These are phyloP conservation scores for Mrakia hoshinonis DNA, from an alignment of 768 basidiomycete species.

Conservation along the genomic window DNA sequence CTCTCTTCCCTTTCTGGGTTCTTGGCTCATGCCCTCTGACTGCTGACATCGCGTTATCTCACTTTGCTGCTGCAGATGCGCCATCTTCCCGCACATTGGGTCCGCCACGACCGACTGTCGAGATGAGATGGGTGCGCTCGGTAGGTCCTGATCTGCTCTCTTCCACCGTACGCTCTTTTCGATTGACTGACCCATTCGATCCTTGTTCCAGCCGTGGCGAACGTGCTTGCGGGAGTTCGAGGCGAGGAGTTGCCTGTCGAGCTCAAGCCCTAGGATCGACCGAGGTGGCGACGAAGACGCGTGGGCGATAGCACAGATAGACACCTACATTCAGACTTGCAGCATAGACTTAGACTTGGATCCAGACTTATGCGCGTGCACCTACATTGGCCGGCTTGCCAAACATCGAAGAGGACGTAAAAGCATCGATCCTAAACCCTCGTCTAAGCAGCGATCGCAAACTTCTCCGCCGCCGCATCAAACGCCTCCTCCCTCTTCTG, in stretches of 20 bases:
- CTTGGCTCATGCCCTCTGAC: background rate
- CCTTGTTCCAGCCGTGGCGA: background rate
- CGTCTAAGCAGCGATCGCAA: constrained; percentile 9
- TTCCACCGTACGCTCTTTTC: background rate
- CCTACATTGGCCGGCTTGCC: too few relatives aligned
- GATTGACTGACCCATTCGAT: background rate
- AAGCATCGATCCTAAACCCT: background rate
- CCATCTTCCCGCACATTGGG: constrained; percentile 81
- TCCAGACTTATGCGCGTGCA: too few relatives aligned
- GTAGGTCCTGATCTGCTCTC: background rate
- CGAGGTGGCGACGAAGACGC: background rate
- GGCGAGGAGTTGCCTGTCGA: background rate
- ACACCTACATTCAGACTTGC: background rate
- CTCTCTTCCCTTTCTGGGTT: background rate
- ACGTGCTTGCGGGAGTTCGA: background rate
- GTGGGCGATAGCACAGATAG: too few relatives aligned
- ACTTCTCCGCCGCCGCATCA: constrained; percentile 8
- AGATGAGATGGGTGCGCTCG: constrained; percentile 57
- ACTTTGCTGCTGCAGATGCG: constrained; percentile 45
- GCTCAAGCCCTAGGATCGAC: background rate
- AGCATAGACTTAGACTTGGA: background rate
- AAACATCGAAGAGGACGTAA: background rate
- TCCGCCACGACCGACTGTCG: constrained; percentile 82
- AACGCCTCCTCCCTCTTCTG: background rate
- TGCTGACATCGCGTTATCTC: too few relatives aligned